Evolutionary conservation across 2,329 filamentous ascomycete genomes (phyloP).

Genomic region (Mollisia scopiformis): DNA sequence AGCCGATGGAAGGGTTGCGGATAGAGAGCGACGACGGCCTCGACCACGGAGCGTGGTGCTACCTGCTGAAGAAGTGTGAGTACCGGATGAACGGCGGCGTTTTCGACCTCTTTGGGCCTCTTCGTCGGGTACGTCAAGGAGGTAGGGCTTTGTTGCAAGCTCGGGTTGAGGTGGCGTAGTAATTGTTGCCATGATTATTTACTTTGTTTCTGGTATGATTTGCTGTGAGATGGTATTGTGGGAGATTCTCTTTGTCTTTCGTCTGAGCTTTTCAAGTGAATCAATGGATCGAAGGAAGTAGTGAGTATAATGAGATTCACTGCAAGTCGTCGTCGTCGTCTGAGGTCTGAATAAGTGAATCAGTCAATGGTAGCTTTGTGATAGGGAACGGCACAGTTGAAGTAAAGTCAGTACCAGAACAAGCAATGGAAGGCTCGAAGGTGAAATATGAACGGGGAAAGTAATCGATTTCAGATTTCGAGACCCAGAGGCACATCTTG

Average conservation of each 20-base stretch:
- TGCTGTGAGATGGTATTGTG: not conserved
- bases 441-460: not conserved
- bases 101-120: conserved; percentile 33
- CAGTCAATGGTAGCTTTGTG: no score
- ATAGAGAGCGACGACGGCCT: conserved; percentile 29
- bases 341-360: not conserved
- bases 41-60: conserved; percentile 32
- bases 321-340: not conserved
- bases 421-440: not conserved
- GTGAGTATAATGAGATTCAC: not conserved
- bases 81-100: conserved; percentile 29
- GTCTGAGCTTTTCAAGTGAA: not conserved
- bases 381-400: no score
- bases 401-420: not conserved
- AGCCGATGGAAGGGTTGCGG: conserved; percentile 3
- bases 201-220: not conserved
- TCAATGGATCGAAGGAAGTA: not conserved
- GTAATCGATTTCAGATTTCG: not conserved
- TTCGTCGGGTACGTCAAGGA: conserved; percentile 19
- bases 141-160: not conserved
- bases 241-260: not conserved
- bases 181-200: not conserved
- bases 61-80: conserved; percentile 17
- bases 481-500: not conserved
- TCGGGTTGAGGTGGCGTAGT: not conserved